Evolutionary conservation across 495 filamentous ascomycete genomes (phyloP).

Genomic region (Penicillium egyptiacum): DNA sequence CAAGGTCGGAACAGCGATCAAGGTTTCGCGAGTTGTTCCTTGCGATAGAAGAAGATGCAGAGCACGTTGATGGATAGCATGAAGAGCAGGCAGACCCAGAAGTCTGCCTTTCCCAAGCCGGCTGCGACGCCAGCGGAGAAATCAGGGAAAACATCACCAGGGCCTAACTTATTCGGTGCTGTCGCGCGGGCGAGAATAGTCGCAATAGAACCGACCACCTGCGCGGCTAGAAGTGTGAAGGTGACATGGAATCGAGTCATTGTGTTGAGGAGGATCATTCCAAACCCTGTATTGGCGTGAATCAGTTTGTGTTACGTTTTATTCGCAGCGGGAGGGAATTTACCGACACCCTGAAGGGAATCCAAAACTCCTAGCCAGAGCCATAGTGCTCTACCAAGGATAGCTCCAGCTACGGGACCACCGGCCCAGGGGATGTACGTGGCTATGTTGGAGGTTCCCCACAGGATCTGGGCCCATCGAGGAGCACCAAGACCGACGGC

Average conservation of each 20-base stretch:
- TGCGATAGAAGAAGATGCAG: constrained; percentile 49
- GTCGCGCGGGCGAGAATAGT: constrained; percentile 38
- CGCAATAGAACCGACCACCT: constrained; percentile 55
- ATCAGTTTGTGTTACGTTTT: constrained; percentile 40
- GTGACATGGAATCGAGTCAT: constrained; percentile 60
- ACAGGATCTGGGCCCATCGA: constrained; percentile 52
- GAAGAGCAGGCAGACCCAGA: constrained; percentile 56
- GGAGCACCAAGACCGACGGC: constrained; percentile 52
- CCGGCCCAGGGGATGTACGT: constrained; percentile 51
- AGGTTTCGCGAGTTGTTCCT: constrained; percentile 55
- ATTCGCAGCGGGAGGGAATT: constrained; percentile 9
- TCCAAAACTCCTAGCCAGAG: constrained; percentile 52
- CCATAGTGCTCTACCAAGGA: constrained; percentile 48
- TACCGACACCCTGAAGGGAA: constrained; percentile 44
- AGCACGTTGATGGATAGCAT: constrained; percentile 59
- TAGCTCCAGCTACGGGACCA: constrained; percentile 39
- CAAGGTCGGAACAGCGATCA: constrained; percentile 24
- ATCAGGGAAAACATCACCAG: constrained; percentile 64
- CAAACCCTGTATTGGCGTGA: constrained; percentile 61
- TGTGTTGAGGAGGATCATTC: constrained; percentile 64
- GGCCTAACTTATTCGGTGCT: constrained; percentile 58
- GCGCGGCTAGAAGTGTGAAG: constrained; percentile 54
- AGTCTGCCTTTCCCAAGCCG: constrained; percentile 49
- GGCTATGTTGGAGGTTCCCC: constrained; percentile 48
- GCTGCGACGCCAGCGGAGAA: constrained; percentile 44